Base-by-base conservation (phyloP, 768 basidiomycete species). In the Phlebiopsis flavidoalba region DNA sequence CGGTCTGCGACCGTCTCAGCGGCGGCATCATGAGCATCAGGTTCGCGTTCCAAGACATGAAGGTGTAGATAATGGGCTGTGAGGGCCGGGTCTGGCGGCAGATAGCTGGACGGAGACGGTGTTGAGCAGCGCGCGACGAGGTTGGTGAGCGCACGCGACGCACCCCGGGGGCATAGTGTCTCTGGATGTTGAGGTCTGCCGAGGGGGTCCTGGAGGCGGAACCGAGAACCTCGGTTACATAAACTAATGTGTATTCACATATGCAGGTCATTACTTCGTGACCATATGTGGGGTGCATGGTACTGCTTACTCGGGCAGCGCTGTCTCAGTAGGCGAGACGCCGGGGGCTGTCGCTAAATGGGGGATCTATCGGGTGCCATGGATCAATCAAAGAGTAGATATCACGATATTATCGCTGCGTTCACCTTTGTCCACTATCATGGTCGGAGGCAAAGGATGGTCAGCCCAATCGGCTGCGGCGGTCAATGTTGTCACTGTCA, bases 391-490 rank as follows among this genome's bases (percentile, higher is more conserved):
- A n/a, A n/a, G n/a, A n/a, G n/a, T n/a, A n/a, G n/a, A n/a, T n/a
- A n/a, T n/a, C n/a, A n/a, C 40, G 40, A 43, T 2, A 12, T 43
- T 17, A 12, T 12, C 40, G 11, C 8, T 3, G 40, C 8, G 26
- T 64, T 91, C 89, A 10, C 86, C 79, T 45, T n/a, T 31, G 50
- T 59, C 58, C 15, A 59, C 14, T 36, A 59, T 59, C 58, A 59
- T 59, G 40, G 40, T 57, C 43, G 24, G 22, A 33, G 31, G 49
- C 49, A 51, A 51, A 14, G n/a, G 19, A 17, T 43, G 12, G 40
- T 3, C n/a, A 35, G 15, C 33, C 14, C 52, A 35, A 31, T 8
- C 50, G 50, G 31, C 31, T 11, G 31, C 10, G 52, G 31, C 33
- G 6, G 35, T 21, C 17, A 43, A 12, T 17, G 40, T 12, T 17